Evolutionary conservation across 1,139 yeast genomes (phyloP), one percentile per base, ranked within the genome.

Genomic region (Saccharomyces hybrid): DNA sequence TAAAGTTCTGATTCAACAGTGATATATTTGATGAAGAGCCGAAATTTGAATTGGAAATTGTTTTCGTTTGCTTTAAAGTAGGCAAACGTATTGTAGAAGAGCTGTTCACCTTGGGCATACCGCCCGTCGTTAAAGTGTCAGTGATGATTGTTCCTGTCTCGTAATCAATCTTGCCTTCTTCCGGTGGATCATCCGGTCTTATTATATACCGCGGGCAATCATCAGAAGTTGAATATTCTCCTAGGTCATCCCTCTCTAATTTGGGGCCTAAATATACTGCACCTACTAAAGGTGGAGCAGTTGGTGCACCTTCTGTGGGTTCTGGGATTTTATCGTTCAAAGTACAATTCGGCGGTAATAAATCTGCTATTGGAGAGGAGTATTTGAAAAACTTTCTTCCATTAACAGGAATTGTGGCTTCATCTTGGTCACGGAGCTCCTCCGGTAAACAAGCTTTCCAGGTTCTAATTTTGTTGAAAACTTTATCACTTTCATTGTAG

Each of bases 381-480:
- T 76, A 83, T 65, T 83, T 83, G 66, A 85, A 77, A 59, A 86
- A 82, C 63, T 96, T 80, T 55, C 79, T 71, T 16, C 73, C 72
- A 54, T 76, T 70, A 34, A 81, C 73, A 25, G 82, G 83, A 49
- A 85, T 83, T 62, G 95, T 91, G 48, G 88, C 88, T 68, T 93
- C 98, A 54, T 84, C 86, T 52, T 82, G 80, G 58, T 88, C 91
- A 65, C 98, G 82, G 38, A 91, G 87, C 68, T 91, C 99, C 71
- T 93, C 99, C 0, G 99, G 99, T 61, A 91, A 79, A 75, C 99
- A 93, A 5, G 97, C 98, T 71, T 89, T 91, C 99, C 99, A 93
- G 1, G 99, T 93, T 67, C 98, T 81, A 64, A 93, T 93, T 67
- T 93, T 85, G 72, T 93, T 93, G 75, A 93, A 93, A 26, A 84